Evolutionary conservation across 345 rosid genomes (phyloP), one percentile per base, ranked within the genome.

Genomic region (Ceriops zippeliana): DNA sequence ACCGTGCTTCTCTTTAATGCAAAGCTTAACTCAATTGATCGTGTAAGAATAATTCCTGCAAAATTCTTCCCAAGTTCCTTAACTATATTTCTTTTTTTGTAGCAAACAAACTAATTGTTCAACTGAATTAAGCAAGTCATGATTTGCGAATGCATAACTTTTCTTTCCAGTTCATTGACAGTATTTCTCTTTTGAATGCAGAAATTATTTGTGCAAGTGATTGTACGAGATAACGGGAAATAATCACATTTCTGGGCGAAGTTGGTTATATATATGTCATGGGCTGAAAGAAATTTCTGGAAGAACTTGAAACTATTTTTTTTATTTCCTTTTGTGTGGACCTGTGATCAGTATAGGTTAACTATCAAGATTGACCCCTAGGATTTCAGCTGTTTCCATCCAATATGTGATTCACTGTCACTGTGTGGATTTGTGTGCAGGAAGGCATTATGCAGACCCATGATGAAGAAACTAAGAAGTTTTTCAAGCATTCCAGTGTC

Each of bases 361-460:
- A 38, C 46, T 38, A 11, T 38, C 46, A 38, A 38, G 15, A 38
- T 38, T 38, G 46, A 38, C 2, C 46, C 9, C 46, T 58, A 20
- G 20, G 7, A 20, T 58, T 68, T 22, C 5, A 32, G 11, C n/a
- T 30, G 13, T 57, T 21, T 1, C 37, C 7, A 11, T 57, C 69
- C 32, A 35, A 56, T 73, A 49, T 69, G 58, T 62, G 9, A 37
- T 63, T 70, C 53, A 67, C 51, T 22, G 4, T 63, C 27, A 63
- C 49, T 58, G 66, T 75, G 65, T 47, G 51, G 24, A 58, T 64
- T 69, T 67, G 74, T 24, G 28, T 68, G 61, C 76, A 89, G 91
- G 89, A 82, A 58, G 95, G 95, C 21, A 86, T 89, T 20, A 89
- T 86, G 91, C 89, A 85, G 83, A 89, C 95, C 20, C 95, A 86